Base-by-base conservation (phyloP, 371 early-diverging fungal species). In the Phascolomyces articulosus region DNA sequence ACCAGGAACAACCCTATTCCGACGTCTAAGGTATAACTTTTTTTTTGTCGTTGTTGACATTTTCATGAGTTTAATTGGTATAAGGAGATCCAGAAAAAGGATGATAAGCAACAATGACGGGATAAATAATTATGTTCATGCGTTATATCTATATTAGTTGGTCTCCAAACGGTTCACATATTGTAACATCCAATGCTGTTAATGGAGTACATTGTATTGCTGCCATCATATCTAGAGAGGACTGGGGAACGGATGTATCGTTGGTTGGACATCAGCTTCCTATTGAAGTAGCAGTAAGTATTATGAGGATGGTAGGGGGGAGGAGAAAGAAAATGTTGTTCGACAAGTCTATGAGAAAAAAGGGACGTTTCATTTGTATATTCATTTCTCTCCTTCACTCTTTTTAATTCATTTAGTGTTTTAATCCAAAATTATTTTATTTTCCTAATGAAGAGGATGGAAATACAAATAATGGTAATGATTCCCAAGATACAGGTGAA, bases 121-220 rank as follows among this genome's bases (percentile, higher is more conserved):
- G n/a, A n/a, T n/a, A n/a, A n/a, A n/a, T n/a, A n/a, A n/a, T n/a
- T n/a, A n/a, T n/a, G n/a, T n/a, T n/a, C n/a, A n/a, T n/a, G n/a
- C n/a, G n/a, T n/a, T 0, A 34, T 34, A 47, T n/a, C 8, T 47
- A 16, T n/a, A 13, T 18, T 54, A 89, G 95, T 66, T 99, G 99
- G 99, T 90, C 96, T 16, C 98, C 99, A 0, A 96, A 97, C 64
- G 99, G 97, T 15, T 86, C 87, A 26, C 91, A 90, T 68, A 78
- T 99, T 16, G 95, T 90, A 0, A 86, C 95, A 10, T 94, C 96
- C 28, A 95, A 96, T 72, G 97, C 96, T 0, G 93, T 92, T 62
- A 95, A 91, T 60, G 93, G 92, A 18, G 76, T 79, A 38, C 85
- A 90, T 58, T 93, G 95, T 28, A 88, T 95, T 21, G 95, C 96